Conservation (phyloP, 306 rosid genomes). For the Gillenia trifoliata region DNA sequence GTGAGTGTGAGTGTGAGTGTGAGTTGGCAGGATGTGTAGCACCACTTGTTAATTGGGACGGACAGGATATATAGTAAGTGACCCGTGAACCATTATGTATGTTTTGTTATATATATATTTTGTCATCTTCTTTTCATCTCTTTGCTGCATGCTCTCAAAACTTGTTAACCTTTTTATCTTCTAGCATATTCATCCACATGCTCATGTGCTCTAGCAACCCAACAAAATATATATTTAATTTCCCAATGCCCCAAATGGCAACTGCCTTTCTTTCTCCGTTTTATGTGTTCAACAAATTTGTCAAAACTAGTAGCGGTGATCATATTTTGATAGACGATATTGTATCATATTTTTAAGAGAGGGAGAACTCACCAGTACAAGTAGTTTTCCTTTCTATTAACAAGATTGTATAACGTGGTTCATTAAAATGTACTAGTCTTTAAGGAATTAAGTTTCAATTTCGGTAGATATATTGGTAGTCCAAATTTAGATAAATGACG, state of each 20-base stretch:
- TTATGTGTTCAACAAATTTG: too few species aligned
- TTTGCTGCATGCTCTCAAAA: slow-evolving; percentile 14
- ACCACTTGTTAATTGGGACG: slow-evolving; percentile 12
- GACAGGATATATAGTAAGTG: slow-evolving; percentile 23
- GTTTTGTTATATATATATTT: slow-evolving; percentile 16
- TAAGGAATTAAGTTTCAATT: too few species aligned
- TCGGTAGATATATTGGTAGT: too few species aligned
- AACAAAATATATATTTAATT: not conserved
- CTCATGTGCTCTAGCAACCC: not conserved
- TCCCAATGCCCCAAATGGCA: not conserved
- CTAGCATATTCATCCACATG: not conserved
- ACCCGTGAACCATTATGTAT: slow-evolving; percentile 60
- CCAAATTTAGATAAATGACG: too few species aligned
- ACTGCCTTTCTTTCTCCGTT: too few species aligned
- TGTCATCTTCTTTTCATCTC: slow-evolving; percentile 48
- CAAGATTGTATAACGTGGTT: too few species aligned
- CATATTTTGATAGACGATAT: too few species aligned
- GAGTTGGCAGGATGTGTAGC: slow-evolving; percentile 25
- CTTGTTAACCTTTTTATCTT: slow-evolving; percentile 20
- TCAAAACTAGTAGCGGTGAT: too few species aligned
- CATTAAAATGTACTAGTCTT: too few species aligned
- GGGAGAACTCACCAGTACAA: too few species aligned
- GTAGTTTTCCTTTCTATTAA: too few species aligned
- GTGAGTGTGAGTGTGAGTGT: not conserved
- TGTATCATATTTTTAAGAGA: too few species aligned